phyloP scores from a whole-genome alignment of 2,329 filamentous ascomycete genomes.

The Rugonectria rugulosa region DNA sequence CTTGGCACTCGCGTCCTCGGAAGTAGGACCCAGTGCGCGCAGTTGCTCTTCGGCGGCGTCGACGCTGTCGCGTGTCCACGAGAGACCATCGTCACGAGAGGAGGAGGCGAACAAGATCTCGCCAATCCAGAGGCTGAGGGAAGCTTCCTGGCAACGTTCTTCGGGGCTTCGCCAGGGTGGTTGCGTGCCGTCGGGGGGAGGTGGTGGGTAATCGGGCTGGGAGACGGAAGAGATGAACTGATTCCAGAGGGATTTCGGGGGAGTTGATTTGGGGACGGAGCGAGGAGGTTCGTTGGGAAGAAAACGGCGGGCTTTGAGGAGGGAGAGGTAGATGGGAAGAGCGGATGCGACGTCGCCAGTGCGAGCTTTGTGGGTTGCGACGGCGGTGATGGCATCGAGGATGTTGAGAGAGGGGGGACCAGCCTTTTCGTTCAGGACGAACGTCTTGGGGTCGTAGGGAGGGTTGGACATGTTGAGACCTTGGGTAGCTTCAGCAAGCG shows the following conservation, averaged over 20 bases:
- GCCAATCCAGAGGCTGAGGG: conserved; percentile 87
- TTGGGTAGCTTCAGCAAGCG: conserved; percentile 74
- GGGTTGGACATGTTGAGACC: conserved; percentile 53
- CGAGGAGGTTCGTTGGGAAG: conserved; percentile 51
- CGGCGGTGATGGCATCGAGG: conserved; percentile 75
- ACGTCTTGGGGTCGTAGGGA: conserved; percentile 67
- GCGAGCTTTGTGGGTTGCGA: conserved; percentile 80
- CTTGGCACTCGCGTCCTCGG: conserved; percentile 39
- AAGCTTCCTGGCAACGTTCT: conserved; percentile 84
- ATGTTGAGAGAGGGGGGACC: conserved; percentile 74
- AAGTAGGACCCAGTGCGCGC: conserved; percentile 49
- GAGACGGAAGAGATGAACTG: conserved; percentile 37
- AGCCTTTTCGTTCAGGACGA: conserved; percentile 67
- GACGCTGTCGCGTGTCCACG: conserved; percentile 90
- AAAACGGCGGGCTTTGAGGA: conserved; percentile 79
- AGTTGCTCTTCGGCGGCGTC: conserved; percentile 78
- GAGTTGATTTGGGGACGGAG: conserved; percentile 4
- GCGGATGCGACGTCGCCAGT: conserved; percentile 71
- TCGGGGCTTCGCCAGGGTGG: conserved; percentile 69
- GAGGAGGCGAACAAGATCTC: conserved; percentile 83
- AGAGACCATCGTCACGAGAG: conserved; percentile 73
- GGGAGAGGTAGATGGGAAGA: conserved; percentile 84
- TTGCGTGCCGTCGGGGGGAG: conserved; percentile 73
- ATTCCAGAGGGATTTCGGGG: conserved; percentile 27
- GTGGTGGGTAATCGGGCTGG: conserved; percentile 72